Base-by-base conservation (phyloP, 768 basidiomycete species). In the Mycena galericulata region DNA sequence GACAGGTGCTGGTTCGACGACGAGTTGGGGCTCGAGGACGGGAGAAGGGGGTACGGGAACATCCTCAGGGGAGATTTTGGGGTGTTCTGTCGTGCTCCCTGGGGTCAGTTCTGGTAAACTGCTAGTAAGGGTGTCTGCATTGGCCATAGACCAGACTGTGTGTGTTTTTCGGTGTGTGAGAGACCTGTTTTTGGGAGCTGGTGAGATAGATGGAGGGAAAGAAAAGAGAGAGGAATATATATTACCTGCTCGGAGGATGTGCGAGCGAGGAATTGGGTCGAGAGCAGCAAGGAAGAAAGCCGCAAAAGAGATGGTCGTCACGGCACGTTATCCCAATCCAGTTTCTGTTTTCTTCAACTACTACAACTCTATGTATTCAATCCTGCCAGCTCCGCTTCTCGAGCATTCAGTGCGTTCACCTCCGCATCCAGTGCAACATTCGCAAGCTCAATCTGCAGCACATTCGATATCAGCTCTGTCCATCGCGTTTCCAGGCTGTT, bases 401-500 rank as follows among this genome's bases (percentile, higher is more conserved):
- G 85, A 67, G 80, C 81, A 72, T 85, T 84, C 58, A 94, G 79
- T 41, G 85, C 80, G 50, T 86, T 87, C 53, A 98, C 85, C 75
- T 98, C 95, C 7, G 84, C 90, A 72, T 96, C 95, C 78, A 98
- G 79, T 29, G 95, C 95, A 45, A 91, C 86, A 77, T 96, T 97
- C 20, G 96, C 97, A 89, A 99, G 90, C 84, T 98, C 97, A 71
- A 98, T 92, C 80, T 98, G 97, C 65, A 98, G 81, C 49, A 97
- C 92, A 74, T 81, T 92, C 60, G 95, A 96, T 62, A 99, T 91
- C 51, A 98, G 84, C 79, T 96, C 94, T 24, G 95, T 97, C 97
- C 97, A 99, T 69, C 91, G 87, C 40, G 88, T 92, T 80, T 98
- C 96, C 66, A 98, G 81, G 11, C 88, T 82, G 30, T 89, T 92